phyloP scores from a whole-genome alignment of 768 basidiomycete species.

The Leccinum barrowsii region DNA sequence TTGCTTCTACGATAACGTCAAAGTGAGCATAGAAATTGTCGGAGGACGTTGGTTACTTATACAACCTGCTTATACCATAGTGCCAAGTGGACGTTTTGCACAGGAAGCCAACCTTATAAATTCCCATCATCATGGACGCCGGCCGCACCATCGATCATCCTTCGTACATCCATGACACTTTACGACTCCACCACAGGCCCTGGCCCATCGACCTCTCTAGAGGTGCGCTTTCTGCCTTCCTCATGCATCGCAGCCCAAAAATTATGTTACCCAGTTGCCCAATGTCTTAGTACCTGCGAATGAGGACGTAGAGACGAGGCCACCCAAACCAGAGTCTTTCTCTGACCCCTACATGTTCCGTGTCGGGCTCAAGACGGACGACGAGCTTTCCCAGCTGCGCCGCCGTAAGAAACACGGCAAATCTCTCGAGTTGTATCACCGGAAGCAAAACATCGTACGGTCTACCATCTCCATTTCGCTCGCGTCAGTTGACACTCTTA shows the following conservation, averaged over 20 bases:
- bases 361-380: conserved; percentile 56
- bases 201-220: conserved; percentile 16
- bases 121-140: too few relatives aligned
- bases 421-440: conserved; percentile 61
- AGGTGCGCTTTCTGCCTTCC: conserved; percentile 4
- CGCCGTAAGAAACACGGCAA: conserved; percentile 56
- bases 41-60: too few relatives aligned
- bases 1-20: too few relatives aligned
- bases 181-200: neutral
- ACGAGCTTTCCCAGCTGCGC: conserved; percentile 59
- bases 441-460: conserved; percentile 67
- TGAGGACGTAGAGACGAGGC: conserved; percentile 37
- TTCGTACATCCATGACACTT: conserved; percentile 9
- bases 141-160: neutral
- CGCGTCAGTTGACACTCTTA: neutral
- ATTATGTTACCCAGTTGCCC: neutral
- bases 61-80: too few relatives aligned
- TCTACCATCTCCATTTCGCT: conserved; percentile 1
- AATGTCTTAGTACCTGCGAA: neutral
- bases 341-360: conserved; percentile 69
- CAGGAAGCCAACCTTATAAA: too few relatives aligned
- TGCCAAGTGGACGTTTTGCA: too few relatives aligned
- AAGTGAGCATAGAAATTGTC: too few relatives aligned
- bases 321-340: conserved; percentile 30
- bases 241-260: neutral